Evolutionary conservation across 305 asterid species (phyloP), one percentile per base, ranked within the genome.

Genomic region (Ilex paraguariensis): DNA sequence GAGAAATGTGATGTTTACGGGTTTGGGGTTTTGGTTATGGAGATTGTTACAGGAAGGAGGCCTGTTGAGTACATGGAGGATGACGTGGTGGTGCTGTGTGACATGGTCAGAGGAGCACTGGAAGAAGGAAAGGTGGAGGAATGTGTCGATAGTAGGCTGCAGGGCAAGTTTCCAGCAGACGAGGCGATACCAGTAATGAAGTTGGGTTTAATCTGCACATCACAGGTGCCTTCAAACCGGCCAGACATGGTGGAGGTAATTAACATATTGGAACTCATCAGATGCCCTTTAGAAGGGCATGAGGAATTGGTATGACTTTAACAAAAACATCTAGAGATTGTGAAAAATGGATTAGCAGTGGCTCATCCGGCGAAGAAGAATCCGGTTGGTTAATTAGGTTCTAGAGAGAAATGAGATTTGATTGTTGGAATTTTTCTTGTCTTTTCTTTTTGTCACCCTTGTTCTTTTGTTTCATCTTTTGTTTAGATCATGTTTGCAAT

Each of bases 51-150:
- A 0, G 97, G 97, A 14, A 87, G 77, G 81, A 84, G 89, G 72
- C 95, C 97, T 2, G 95, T 90, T 8, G 97, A 90, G 83, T 90
- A 90, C 77, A 81, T 77, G 89, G 95, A 90, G 77, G 97, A 90
- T 36, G 97, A 90, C 2, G 97, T 90, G 1, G 87, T 90, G 16
- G 91, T 87, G 61, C 83, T 90, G 8, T 90, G 86, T 17, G 97
- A 90, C 73, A 84, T 83, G 95, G 90, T 90, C 55, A 73, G 97
- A 67, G 93, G 89, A 57, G 85, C 95, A 0, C 44, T 85, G 57
- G 95, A 87, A 59, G 95, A 80, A 68, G 91, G 95, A 33, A 68
- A 67, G 63, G 77, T 83, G 6, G 94, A 84, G 71, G 97, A 84
- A 56, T 87, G 91, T 52, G 77, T 87, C 11, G 95, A 87, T 42